These are phyloP conservation scores for Camellia granthamiana DNA, from an alignment of 148 eudicot genomes.

Conservation along the genomic window DNA sequence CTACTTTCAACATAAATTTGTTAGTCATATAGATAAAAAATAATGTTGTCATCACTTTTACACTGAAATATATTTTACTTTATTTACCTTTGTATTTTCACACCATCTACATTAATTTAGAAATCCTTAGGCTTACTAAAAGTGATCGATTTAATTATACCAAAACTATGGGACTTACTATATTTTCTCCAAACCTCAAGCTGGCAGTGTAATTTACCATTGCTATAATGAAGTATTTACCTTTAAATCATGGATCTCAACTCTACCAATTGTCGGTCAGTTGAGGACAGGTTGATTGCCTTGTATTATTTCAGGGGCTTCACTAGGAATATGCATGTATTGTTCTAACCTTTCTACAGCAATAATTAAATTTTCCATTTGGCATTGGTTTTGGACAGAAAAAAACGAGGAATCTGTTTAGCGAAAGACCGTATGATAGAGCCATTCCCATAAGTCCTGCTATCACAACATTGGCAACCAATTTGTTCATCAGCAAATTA, in stretches of 20 bases:
- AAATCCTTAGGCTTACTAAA: no score
- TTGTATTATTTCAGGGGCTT: constrained; percentile 70
- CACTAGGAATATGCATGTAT: constrained; percentile 78
- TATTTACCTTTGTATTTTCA: neutral
- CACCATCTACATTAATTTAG: neutral
- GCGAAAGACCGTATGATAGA: constrained; percentile 80
- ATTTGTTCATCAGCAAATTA: constrained; percentile 36
- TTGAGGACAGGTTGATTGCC: constrained; percentile 54
- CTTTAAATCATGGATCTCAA: constrained; percentile 69
- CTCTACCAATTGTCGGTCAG: constrained; percentile 74
- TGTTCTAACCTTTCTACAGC: constrained; percentile 80
- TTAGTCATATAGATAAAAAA: no score
- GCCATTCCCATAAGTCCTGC: constrained; percentile 91
- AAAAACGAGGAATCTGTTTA: constrained; percentile 53
- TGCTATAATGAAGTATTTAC: constrained; percentile 24
- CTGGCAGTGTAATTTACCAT: no score
- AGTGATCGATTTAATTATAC: neutral
- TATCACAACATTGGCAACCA: constrained; percentile 6
- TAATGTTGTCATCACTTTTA: no score
- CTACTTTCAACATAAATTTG: no score
- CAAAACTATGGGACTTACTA: no score
- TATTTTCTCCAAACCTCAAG: no score
- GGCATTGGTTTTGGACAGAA: constrained; percentile 74
- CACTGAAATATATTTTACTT: no score
- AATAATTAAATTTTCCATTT: constrained; percentile 59